Evolutionary conservation across 1,284 basidiomycete species (phyloP), one percentile per base, ranked within the genome.

Genomic region (Malassezia pachydermatis): DNA sequence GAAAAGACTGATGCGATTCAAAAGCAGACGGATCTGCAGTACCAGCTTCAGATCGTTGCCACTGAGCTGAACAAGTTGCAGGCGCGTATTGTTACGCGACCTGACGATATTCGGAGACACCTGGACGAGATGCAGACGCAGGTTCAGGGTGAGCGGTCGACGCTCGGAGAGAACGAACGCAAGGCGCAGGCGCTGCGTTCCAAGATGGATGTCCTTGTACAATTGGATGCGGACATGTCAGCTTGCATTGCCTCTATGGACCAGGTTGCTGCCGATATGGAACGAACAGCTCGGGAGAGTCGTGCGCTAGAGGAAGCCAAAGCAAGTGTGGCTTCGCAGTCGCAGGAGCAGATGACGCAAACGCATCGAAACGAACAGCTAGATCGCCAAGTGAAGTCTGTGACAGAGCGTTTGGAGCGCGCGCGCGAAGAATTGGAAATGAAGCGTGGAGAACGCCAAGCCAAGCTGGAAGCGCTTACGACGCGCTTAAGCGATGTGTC

Each of bases 111-210:
- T 41, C 57, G 55, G 45, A 52, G 48, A 36, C 49, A 48, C 36
- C 46, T 67, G 2, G 47, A 49, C 16, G 58, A 58, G 17, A 41
- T 64, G 36, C 41, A 51, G 22, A 75, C 80, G n/a, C 83, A 84
- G 59, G 71, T 86, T 41, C 76, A 77, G 48, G 83, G 83, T 68
- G 78, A 83, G 60, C 77, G 79, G 28, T 75, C 76, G 0, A 78
- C 82, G 63, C 78, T 84, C 50, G 81, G 81, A 63, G 84, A 88
- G 44, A 86, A 88, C 67, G 73, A 84, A 35, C 75, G 79, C 45
- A 83, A 84, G 30, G 74, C 89, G 56, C 47, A 54, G 20, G 59
- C 59, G 41, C 58, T 62, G 42, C 46, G 56, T 24, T 57, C 55
- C 16, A 62, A 58, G 29, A 47, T 61, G 25, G 59, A 63, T 22